Evolutionary conservation across 345 rosid species (phyloP).

Genomic region (Gossypium turneri): DNA sequence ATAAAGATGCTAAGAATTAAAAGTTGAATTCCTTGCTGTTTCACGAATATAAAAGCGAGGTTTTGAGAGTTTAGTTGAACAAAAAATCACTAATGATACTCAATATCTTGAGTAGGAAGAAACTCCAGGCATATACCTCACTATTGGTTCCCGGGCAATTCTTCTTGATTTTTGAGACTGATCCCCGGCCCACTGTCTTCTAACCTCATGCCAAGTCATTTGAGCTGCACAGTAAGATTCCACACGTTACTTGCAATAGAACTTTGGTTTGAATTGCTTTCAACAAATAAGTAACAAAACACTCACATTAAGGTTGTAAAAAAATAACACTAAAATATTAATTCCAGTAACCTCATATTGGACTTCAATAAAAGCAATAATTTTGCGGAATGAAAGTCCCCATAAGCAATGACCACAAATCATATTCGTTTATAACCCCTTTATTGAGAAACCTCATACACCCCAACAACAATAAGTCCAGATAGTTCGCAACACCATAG

Average conservation of each 20-base stretch:
- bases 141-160: slow-evolving; percentile 30
- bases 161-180: slow-evolving; percentile 26
- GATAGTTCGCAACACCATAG: neutral
- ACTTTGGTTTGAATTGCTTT: neutral
- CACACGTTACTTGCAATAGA: slow-evolving; percentile 3
- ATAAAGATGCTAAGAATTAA: neutral
- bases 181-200: slow-evolving; percentile 39
- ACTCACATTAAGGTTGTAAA: neutral
- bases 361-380: neutral
- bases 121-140: slow-evolving; percentile 26
- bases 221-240: slow-evolving; percentile 27
- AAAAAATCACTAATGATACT: neutral
- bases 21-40: neutral
- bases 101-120: neutral
- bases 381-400: neutral
- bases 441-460: neutral
- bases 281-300: neutral
- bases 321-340: neutral
- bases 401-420: neutral
- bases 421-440: neutral
- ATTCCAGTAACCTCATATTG: neutral
- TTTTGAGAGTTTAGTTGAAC: neutral
- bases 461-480: neutral
- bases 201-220: slow-evolving; percentile 33
- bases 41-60: neutral